Conservation (phyloP, 371 early-diverging fungal genomes). For the Saksenaea oblongispora region DNA sequence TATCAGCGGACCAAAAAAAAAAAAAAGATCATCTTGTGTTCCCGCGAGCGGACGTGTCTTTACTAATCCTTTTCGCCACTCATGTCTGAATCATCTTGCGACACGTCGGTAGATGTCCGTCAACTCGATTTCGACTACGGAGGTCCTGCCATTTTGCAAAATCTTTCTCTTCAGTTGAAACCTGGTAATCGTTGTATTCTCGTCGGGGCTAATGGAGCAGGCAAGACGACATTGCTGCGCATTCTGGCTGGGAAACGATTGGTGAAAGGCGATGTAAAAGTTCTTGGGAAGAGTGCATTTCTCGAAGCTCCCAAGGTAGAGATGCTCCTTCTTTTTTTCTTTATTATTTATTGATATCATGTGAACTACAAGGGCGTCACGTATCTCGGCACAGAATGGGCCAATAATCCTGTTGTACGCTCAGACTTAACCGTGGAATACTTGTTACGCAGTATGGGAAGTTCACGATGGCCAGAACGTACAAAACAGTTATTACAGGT, state of each 20-base stretch:
- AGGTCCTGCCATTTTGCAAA: constrained; percentile 56
- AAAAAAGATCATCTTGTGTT: no score
- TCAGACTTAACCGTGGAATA: constrained; percentile 69
- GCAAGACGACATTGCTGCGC: constrained; percentile 66
- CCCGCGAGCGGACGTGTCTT: no score
- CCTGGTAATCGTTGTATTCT: constrained; percentile 66
- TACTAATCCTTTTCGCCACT: neutral
- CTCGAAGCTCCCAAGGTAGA: constrained; percentile 54
- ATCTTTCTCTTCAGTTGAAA: constrained; percentile 53
- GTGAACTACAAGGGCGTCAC: constrained; percentile 56
- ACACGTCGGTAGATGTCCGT: constrained; percentile 26
- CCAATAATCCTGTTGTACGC: constrained; percentile 53
- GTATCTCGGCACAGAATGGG: constrained; percentile 87
- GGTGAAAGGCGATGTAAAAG: constrained; percentile 54
- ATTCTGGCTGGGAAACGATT: constrained; percentile 74
- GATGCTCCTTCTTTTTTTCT: neutral
- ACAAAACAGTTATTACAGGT: constrained; percentile 62
- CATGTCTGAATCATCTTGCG: neutral
- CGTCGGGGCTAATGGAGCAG: constrained; percentile 68
- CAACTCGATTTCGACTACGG: constrained; percentile 64
- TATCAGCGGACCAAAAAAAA: no score
- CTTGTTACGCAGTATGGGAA: constrained; percentile 71
- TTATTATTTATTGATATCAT: neutral
- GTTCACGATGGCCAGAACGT: constrained; percentile 65
- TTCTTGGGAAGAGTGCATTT: constrained; percentile 69